Evolutionary conservation across 345 rosid genomes (phyloP).

Genomic region (Hypericum androsaemum): DNA sequence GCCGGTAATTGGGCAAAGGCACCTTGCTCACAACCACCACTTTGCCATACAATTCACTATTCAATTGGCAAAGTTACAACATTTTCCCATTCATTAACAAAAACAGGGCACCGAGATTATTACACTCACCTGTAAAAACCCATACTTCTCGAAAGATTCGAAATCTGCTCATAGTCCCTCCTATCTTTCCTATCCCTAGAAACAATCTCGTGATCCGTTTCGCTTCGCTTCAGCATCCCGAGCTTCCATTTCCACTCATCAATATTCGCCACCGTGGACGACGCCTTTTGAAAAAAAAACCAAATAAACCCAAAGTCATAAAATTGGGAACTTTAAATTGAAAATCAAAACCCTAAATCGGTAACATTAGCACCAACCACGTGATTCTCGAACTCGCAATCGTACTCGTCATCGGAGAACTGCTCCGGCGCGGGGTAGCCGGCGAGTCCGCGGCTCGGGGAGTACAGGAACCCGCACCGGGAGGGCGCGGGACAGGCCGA

Average conservation of each 20-base stretch:
- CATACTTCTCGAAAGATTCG: constrained; percentile 80
- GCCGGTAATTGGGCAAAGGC: constrained; percentile 94
- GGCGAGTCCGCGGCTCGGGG: constrained; percentile 29
- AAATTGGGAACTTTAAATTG: background rate
- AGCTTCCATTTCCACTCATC: constrained; percentile 99
- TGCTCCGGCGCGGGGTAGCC: constrained; percentile 55
- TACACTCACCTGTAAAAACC: constrained; percentile 66
- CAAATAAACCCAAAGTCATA: background rate
- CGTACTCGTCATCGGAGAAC: constrained; percentile 92
- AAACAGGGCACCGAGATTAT: background rate
- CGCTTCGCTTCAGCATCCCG: constrained; percentile 56
- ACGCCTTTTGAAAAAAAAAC: constrained; percentile 38
- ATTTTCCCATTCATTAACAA: background rate
- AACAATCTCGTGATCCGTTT: constrained; percentile 71
- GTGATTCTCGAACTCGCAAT: constrained; percentile 69
- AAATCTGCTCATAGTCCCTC: constrained; percentile 90
- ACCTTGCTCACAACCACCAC: constrained; percentile 93
- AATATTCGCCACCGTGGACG: constrained; percentile 87
- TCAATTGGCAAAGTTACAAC: constrained; percentile 7
- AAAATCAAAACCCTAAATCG: background rate
- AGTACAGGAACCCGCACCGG: too few relatives aligned
- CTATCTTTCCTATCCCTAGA: constrained; percentile 90
- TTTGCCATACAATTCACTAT: constrained; percentile 81
- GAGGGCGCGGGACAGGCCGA: too few relatives aligned
- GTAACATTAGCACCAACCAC: constrained; percentile 32